Evolutionary conservation across 2,329 filamentous ascomycete species (phyloP).

Genomic region (Calonectria naviculata): DNA sequence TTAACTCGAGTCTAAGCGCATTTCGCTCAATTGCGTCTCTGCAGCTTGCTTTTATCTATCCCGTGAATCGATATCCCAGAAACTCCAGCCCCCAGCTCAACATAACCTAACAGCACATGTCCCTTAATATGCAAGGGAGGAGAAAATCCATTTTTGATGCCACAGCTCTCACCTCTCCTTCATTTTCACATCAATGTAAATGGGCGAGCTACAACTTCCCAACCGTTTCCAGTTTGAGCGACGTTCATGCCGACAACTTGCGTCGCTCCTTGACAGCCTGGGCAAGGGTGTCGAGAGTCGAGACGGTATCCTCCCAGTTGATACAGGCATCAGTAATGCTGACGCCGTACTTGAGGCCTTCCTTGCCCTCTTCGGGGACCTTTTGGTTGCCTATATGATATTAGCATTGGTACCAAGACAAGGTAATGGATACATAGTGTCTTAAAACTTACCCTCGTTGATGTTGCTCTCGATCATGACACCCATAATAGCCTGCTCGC

Average conservation of each 20-base stretch:
- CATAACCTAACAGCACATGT: background rate
- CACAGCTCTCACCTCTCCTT: background rate
- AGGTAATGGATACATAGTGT: background rate
- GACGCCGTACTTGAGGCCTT: constrained; percentile 89
- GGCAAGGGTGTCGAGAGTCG: constrained; percentile 81
- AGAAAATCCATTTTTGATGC: constrained; percentile 8
- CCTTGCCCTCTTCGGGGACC: constrained; percentile 86
- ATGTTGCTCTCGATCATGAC: constrained; percentile 99
- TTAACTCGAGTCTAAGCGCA: constrained; percentile 12
- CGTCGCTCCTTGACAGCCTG: constrained; percentile 77
- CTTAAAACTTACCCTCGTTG: constrained; percentile 77
- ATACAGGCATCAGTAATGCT: constrained; percentile 99
- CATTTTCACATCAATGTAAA: background rate
- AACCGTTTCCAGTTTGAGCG: constrained; percentile 16
- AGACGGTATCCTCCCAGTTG: constrained; percentile 89
- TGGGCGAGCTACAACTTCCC: background rate
- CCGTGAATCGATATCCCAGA: constrained; percentile 30
- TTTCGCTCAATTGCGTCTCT: constrained; percentile 19
- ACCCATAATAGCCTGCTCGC: constrained; percentile 91
- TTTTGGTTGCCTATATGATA: constrained; percentile 79
- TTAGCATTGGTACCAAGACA: constrained; percentile 36
- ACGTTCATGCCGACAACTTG: constrained; percentile 40
- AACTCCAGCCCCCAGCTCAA: constrained; percentile 39
- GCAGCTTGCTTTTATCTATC: constrained; percentile 36
- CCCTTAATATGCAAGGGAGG: background rate